These are phyloP conservation scores for Artemisia annua DNA, from an alignment of 129 eudicot species.

Conservation along the genomic window DNA sequence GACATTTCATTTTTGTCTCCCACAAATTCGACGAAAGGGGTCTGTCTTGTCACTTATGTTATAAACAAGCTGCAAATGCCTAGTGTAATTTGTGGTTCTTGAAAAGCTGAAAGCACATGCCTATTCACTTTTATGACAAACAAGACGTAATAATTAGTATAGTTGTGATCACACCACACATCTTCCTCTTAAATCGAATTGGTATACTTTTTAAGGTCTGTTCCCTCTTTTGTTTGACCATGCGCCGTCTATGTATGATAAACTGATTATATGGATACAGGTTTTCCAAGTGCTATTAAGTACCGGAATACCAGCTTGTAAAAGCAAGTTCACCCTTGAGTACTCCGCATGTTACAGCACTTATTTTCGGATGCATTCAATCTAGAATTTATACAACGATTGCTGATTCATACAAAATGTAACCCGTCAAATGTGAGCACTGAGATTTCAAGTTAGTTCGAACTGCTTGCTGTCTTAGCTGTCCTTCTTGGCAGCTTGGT, in stretches of 20 bases:
- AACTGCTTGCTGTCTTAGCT: background rate
- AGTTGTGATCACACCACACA: background rate
- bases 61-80: background rate
- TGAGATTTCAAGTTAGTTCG: background rate
- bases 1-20: background rate
- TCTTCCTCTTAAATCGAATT: background rate
- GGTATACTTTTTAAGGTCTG: background rate
- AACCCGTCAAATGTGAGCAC: background rate
- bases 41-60: background rate
- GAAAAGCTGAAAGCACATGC: too few relatives aligned
- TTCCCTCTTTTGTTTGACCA: background rate
- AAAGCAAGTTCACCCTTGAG: background rate
- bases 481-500: background rate
- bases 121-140: too few relatives aligned
- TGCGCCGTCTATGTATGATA: too few relatives aligned
- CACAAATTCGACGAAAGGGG: too few relatives aligned
- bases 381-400: too few relatives aligned
- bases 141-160: background rate
- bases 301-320: too few relatives aligned
- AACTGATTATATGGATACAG: too few relatives aligned
- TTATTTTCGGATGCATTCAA: too few relatives aligned
- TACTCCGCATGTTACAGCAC: background rate
- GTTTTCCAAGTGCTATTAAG: too few relatives aligned
- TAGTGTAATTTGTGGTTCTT: too few relatives aligned
- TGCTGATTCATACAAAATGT: too few relatives aligned